phyloP scores from a whole-genome alignment of 2,329 filamentous ascomycete species.

The Aureobasidium sp. region DNA sequence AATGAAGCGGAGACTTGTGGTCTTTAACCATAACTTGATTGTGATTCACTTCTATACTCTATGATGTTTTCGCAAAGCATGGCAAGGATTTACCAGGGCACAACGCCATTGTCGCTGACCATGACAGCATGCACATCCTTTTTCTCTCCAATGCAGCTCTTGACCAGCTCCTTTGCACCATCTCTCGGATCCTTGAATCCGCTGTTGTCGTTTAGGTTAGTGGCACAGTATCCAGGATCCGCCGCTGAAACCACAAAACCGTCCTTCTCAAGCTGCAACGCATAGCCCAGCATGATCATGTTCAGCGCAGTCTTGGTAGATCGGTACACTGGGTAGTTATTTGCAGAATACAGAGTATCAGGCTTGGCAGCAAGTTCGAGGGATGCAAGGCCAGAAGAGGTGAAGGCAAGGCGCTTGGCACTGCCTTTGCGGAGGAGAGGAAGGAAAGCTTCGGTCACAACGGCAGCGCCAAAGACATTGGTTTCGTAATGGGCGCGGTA shows the following conservation, averaged over 20 bases:
- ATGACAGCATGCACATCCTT: conserved; percentile 24
- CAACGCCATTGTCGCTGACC: conserved; percentile 22
- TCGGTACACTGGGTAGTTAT: conserved; percentile 21
- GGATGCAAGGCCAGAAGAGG: conserved; percentile 22
- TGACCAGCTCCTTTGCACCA: conserved; percentile 25
- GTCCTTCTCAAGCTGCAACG: background rate
- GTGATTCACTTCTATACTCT: background rate
- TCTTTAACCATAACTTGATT: no score
- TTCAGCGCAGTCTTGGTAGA: conserved; percentile 25
- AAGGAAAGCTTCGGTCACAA: conserved; percentile 24
- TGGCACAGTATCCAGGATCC: conserved; percentile 22
- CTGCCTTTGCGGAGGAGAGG: conserved; percentile 21
- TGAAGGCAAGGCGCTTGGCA: conserved; percentile 25
- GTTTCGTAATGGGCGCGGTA: conserved; percentile 24
- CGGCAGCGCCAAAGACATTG: conserved; percentile 25
- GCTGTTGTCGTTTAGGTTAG: conserved; percentile 23
- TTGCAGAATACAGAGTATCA: background rate
- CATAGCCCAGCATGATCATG: conserved; percentile 25
- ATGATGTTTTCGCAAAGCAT: background rate
- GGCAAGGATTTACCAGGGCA: conserved; percentile 21
- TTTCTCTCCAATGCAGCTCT: conserved; percentile 20
- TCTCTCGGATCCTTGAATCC: conserved; percentile 26
- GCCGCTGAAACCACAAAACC: conserved; percentile 24
- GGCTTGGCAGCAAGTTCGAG: conserved; percentile 16
- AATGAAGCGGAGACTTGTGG: no score